Evolutionary conservation across 345 rosid species (phyloP), one percentile per base, ranked within the genome.

Genomic region (Cardamine resedifolia): DNA sequence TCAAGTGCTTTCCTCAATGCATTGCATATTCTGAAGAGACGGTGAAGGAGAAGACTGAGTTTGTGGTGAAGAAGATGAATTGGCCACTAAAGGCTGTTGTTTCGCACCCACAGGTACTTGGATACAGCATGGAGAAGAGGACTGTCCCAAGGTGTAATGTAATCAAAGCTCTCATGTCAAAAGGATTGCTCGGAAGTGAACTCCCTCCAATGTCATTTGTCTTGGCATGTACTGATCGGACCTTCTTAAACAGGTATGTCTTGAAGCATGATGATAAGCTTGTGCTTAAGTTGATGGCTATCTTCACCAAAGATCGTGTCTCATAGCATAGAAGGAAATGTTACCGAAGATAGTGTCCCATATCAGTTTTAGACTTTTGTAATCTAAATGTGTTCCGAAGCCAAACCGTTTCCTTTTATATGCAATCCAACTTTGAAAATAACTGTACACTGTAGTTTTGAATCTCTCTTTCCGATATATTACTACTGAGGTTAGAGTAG

Each of bases 81-180:
- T n/a, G n/a, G n/a, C n/a, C n/a, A n/a, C n/a, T n/a, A n/a, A n/a
- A n/a, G n/a, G n/a, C n/a, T n/a, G n/a, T n/a, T n/a, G n/a, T n/a
- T n/a, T n/a, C n/a, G n/a, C n/a, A n/a, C n/a, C n/a, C n/a, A n/a
- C n/a, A n/a, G n/a, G n/a, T n/a, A n/a, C n/a, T n/a, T n/a, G n/a
- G n/a, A n/a, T n/a, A n/a, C n/a, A n/a, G n/a, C n/a, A n/a, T n/a
- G n/a, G n/a, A n/a, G n/a, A n/a, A n/a, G n/a, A n/a, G n/a, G n/a
- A n/a, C n/a, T n/a, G n/a, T n/a, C n/a, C n/a, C n/a, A n/a, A n/a
- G n/a, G n/a, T 71, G 74, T 60, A 58, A 64, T 0, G 72, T 83
- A 4, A 23, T 62, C 27, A 38, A 28, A 50, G 61, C 66, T 64
- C 69, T 76, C 30, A 6, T 64, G 31, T 39, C 51, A 0, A 79